phyloP scores from a whole-genome alignment of 2,329 filamentous ascomycete species.

The Didymella pinodella region DNA sequence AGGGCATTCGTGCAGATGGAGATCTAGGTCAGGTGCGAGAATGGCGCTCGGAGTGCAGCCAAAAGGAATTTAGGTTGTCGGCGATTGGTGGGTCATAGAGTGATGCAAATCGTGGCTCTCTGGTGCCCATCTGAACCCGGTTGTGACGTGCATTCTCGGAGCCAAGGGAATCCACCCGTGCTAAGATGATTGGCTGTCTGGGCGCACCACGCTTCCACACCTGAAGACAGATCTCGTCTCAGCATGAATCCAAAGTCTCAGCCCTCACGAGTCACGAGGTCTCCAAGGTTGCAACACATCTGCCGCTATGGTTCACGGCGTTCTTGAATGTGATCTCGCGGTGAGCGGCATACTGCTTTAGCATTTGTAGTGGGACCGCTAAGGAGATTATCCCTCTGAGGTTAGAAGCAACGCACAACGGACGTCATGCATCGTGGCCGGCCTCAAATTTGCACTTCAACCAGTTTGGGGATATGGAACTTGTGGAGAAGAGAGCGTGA shows the following conservation, averaged over 20 bases:
- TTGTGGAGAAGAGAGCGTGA: not conserved
- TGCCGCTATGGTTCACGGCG: conserved; percentile 3
- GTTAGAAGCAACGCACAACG: conserved; percentile 16
- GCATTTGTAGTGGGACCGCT: conserved; percentile 11
- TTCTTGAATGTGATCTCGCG: conserved; percentile 3
- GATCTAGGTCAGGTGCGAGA: conserved; percentile 25
- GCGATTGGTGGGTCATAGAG: conserved; percentile 17
- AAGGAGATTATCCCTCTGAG: conserved; percentile 15
- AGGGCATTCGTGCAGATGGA: conserved; percentile 19
- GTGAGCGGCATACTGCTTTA: conserved; percentile 6
- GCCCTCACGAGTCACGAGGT: conserved; percentile 1
- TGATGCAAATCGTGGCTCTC: conserved; percentile 18
- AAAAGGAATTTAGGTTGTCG: conserved; percentile 10
- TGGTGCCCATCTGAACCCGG: conserved; percentile 8
- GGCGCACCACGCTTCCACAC: conserved; percentile 8
- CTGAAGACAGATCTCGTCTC: conserved; percentile 2
- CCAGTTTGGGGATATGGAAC: not conserved
- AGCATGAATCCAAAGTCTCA: not conserved
- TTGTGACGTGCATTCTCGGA: conserved; percentile 17
- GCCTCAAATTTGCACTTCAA: conserved; percentile 14
- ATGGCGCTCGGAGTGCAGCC: conserved; percentile 16
- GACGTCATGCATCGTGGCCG: conserved; percentile 20
- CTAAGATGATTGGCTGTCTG: conserved; percentile 15
- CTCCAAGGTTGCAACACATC: not conserved
- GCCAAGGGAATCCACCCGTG: conserved; percentile 20